Base-by-base conservation (phyloP, 2,329 filamentous ascomycete genomes). In the Geosmithia flava region DNA sequence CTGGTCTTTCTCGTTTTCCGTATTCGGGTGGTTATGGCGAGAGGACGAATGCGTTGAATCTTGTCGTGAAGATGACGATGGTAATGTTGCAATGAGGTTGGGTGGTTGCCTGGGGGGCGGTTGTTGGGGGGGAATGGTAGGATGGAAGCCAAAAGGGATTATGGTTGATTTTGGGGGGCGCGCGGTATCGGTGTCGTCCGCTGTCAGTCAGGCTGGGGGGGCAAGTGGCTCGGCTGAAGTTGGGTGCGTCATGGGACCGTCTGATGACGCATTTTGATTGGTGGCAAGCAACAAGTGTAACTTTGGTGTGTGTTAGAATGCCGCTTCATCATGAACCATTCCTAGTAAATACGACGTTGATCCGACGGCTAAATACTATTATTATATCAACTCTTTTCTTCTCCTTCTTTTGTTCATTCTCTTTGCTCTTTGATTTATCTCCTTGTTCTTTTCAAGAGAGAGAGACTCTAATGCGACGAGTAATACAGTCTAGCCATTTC, bases 191-290 rank as follows among this genome's bases (percentile, higher is more conserved):
- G n/a, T 45, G 5, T n/a, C 10, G 33, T 16, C 33, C 33, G 33
- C 33, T 11, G 33, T 13, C 29, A 11, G 29, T 11, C 33, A 7
- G 15, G 33, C 20, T 42, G 13, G 41, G 41, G 8, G n/a, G n/a
- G n/a, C n/a, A n/a, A n/a, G 4, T 19, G 7, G 41, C 41, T 11
- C 3, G 6, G 41, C 6, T 20, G 13, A 42, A 23, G 17, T 45
- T 46, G 40, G 53, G 50, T 63, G 63, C 63, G 63, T 67, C 64
- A 67, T 66, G 62, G 53, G 62, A 64, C 61, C 53, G 23, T 27
- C 23, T 27, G 33, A 20, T 27, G 33, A 53, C 50, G 55, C 56
- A 58, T 59, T 52, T 51, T 53, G 51, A 55, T 53, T 54, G 13
- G 41, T 13, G 15, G n/a, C 33, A 16, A n/a, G 41, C 41, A 42